These are phyloP conservation scores for Prunus campanulata DNA, from an alignment of 306 rosid species.

Conservation along the genomic window DNA sequence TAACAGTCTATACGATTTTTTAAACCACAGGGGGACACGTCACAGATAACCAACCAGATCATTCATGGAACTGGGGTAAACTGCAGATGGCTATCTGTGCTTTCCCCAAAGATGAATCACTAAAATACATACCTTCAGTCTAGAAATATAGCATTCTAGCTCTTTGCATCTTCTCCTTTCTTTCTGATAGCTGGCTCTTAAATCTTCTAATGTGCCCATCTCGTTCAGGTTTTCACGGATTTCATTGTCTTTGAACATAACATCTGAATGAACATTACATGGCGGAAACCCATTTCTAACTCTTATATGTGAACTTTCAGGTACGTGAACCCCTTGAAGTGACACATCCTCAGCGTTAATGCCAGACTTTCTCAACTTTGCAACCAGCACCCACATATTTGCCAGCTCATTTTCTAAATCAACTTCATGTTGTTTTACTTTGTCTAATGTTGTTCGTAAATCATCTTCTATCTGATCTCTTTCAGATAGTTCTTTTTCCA, in stretches of 20 bases:
- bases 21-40: not conserved
- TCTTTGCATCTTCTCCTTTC: constrained; percentile 73
- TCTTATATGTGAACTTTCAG: constrained; percentile 34
- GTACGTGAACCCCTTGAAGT: constrained; percentile 34
- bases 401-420: constrained; percentile 73
- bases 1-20: not conserved
- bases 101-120: constrained; percentile 1
- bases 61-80: constrained; percentile 14
- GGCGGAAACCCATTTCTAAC: constrained; percentile 31
- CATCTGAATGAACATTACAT: constrained; percentile 31
- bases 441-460: constrained; percentile 55
- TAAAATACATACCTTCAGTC: constrained; percentile 54
- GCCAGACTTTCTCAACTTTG: constrained; percentile 50
- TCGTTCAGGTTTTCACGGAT: constrained; percentile 29
- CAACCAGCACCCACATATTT: constrained; percentile 56
- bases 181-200: constrained; percentile 55
- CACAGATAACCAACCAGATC: not conserved
- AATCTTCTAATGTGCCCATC: constrained; percentile 44
- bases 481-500: constrained; percentile 47
- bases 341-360: constrained; percentile 39
- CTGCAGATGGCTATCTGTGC: not conserved
- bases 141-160: constrained; percentile 55
- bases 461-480: constrained; percentile 61
- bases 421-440: constrained; percentile 53
- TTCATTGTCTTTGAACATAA: constrained; percentile 41